Percentiles rank a stretch among this genome's conserved stretches.
Conservation (phyloP, 192 early-diverging fungal genomes). For the Backusella luteola region DNA sequence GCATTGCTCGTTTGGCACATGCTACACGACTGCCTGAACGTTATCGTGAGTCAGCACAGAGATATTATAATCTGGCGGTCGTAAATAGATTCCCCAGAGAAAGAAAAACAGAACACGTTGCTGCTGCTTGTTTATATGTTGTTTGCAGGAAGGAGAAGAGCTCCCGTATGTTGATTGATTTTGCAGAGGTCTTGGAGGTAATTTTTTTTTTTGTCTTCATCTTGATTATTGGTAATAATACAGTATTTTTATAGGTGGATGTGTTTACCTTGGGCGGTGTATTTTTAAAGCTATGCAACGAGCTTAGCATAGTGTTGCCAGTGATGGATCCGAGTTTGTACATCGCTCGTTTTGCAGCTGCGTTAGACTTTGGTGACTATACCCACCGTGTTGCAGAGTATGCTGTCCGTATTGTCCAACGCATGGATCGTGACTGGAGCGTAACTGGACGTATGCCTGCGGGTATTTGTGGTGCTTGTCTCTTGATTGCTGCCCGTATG, state of each 20-base stretch:
- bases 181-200: slow-evolving; percentile 67
- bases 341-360: slow-evolving; percentile 85
- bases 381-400: slow-evolving; percentile 73
- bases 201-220: neutral
- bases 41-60: slow-evolving; percentile 78
- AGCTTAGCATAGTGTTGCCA: slow-evolving; percentile 45
- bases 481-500: slow-evolving; percentile 89
- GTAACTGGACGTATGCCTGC: slow-evolving; percentile 83
- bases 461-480: slow-evolving; percentile 92
- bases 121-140: slow-evolving; percentile 89
- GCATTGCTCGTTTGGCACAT: slow-evolving; percentile 73
- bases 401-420: slow-evolving; percentile 75
- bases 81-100: slow-evolving; percentile 83
- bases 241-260: slow-evolving; percentile 52
- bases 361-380: slow-evolving; percentile 90
- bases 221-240: neutral
- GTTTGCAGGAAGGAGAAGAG: slow-evolving; percentile 84
- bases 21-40: slow-evolving; percentile 71
- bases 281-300: slow-evolving; percentile 68
- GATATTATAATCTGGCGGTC: slow-evolving; percentile 83
- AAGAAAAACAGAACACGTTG: slow-evolving; percentile 70
- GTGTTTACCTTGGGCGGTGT: slow-evolving; percentile 87
- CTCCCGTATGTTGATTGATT: slow-evolving; percentile 94
- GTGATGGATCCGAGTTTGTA: slow-evolving; percentile 92
- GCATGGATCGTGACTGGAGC: slow-evolving; percentile 97